These are phyloP conservation scores for Fraxinus quadrangulata DNA, from an alignment of 257 asterid genomes.

Conservation along the genomic window DNA sequence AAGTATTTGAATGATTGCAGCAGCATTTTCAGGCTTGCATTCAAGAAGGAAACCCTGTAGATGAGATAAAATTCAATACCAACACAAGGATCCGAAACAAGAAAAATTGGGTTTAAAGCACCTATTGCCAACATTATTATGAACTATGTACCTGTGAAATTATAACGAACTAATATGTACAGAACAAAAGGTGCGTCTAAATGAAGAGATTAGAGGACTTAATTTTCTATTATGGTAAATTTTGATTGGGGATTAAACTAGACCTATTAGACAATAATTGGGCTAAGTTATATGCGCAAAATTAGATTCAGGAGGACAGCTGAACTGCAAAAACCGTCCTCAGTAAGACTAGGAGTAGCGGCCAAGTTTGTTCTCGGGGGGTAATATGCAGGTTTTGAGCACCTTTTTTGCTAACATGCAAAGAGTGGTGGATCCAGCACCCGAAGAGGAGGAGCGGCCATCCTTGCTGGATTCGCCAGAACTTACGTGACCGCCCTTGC, in stretches of 20 bases:
- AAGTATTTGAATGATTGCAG: constrained; percentile 67
- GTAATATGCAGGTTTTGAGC: not conserved
- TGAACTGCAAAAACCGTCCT: not conserved
- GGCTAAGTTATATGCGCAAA: not conserved
- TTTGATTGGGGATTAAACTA: not conserved
- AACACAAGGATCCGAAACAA: constrained; percentile 4
- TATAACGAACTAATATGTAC: not conserved
- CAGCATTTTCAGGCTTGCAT: constrained; percentile 70
- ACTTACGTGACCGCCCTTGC: too few species aligned
- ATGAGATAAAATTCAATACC: constrained; percentile 21
- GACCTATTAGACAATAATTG: not conserved
- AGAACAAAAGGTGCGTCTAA: not conserved
- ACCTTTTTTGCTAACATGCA: not conserved
- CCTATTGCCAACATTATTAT: not conserved
- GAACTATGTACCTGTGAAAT: not conserved
- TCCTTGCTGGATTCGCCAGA: too few species aligned
- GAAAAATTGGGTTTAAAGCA: not conserved
- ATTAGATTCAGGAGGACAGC: not conserved
- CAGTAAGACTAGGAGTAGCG: not conserved
- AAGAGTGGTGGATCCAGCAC: too few species aligned
- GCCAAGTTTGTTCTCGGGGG: not conserved
- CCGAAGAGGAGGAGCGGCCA: too few species aligned
- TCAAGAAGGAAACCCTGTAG: constrained; percentile 80
- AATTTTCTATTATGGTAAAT: not conserved
- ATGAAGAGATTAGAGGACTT: not conserved